Evolutionary conservation across 202 grass and related monocot species (phyloP).

Genomic region (Zizania palustris): DNA sequence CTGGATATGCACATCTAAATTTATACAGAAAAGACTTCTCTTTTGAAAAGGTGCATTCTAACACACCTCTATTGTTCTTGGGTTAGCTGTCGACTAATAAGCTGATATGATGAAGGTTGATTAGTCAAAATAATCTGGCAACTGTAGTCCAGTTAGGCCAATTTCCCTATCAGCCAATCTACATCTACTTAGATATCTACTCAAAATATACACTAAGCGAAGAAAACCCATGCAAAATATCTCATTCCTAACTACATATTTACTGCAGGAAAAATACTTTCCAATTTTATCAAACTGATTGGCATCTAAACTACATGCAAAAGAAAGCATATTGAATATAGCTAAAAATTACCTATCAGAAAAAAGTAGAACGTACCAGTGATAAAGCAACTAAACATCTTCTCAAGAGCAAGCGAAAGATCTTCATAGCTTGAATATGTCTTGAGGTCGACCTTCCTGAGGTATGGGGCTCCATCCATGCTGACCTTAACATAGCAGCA

Average conservation of each 20-base stretch:
- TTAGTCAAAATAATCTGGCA: not conserved
- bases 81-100: not conserved
- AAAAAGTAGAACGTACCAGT: constrained; percentile 55
- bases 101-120: not conserved
- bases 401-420: constrained; percentile 83
- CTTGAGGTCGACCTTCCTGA: constrained; percentile 96
- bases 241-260: not conserved
- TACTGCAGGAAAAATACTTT: not conserved
- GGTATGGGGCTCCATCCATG: constrained; percentile 92
- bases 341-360: not conserved
- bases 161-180: not conserved
- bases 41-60: not conserved
- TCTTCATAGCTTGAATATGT: constrained; percentile 82
- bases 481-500: constrained; percentile 98
- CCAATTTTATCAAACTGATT: not conserved
- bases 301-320: not conserved
- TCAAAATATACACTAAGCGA: not conserved
- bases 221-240: not conserved
- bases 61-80: not conserved
- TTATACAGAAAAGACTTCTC: not conserved
- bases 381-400: constrained; percentile 98
- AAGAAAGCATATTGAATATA: not conserved
- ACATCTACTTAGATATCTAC: not conserved
- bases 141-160: not conserved
- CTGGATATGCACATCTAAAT: not conserved